Percentiles rank a stretch among this genome's conserved stretches.
These are phyloP conservation scores for Chrysanthemum makinoi DNA, from an alignment of 129 eudicot species.

Conservation along the genomic window DNA sequence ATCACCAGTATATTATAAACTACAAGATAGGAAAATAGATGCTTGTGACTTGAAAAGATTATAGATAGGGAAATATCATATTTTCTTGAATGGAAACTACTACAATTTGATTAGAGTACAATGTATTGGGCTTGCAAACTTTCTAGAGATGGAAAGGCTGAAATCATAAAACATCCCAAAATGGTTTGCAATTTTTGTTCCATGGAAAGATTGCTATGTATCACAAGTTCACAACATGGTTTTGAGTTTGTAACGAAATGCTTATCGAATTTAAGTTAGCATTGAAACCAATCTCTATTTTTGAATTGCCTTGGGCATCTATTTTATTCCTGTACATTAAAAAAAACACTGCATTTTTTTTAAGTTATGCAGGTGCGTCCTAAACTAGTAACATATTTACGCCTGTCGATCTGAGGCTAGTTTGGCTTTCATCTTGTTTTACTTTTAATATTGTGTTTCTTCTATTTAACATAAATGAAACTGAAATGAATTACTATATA, in stretches of 20 bases:
- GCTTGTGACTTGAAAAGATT: background rate
- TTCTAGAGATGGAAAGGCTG: background rate
- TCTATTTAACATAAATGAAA: constrained; percentile 48
- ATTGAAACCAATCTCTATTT: background rate
- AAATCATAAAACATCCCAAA: background rate
- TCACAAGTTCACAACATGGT: background rate
- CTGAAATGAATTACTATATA: too few relatives aligned
- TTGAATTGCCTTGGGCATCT: background rate
- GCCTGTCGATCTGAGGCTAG: background rate
- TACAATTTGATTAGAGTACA: background rate
- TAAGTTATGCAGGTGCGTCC: background rate
- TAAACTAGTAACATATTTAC: too few relatives aligned
- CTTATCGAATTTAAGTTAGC: background rate
- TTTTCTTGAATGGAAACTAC: constrained; percentile 7
- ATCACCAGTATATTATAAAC: background rate
- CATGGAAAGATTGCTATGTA: background rate
- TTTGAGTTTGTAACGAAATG: background rate
- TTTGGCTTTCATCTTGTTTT: background rate
- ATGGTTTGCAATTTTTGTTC: background rate
- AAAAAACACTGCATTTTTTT: background rate
- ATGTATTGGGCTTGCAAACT: constrained; percentile 9
- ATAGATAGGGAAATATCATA: background rate
- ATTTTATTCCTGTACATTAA: background rate
- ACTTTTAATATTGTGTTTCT: background rate
- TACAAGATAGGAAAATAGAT: background rate